phyloP scores from a whole-genome alignment of 2,329 filamentous ascomycete genomes.

The Alternaria tenuissima region DNA sequence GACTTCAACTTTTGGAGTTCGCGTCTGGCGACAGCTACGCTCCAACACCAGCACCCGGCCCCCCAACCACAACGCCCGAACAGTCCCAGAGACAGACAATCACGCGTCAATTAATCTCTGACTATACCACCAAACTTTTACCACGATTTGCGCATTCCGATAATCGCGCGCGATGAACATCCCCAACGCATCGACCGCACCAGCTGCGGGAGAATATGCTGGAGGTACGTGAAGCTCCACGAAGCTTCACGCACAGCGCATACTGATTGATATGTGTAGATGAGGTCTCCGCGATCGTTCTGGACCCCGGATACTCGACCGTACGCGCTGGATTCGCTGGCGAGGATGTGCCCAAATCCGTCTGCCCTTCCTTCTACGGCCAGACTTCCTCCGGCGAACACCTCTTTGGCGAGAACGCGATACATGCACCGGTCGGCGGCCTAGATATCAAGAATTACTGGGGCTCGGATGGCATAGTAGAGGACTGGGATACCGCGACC shows the following conservation, averaged over 20 bases:
- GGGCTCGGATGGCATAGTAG: slow-evolving; percentile 85
- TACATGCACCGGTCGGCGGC: slow-evolving; percentile 76
- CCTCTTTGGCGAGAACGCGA: slow-evolving; percentile 89
- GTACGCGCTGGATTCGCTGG: slow-evolving; percentile 96
- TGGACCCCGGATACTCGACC: slow-evolving; percentile 91
- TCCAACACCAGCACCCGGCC: slow-evolving; percentile 36
- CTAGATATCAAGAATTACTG: slow-evolving; percentile 93
- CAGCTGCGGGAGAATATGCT: slow-evolving; percentile 56
- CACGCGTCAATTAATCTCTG: slow-evolving; percentile 38
- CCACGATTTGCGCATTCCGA: slow-evolving; percentile 21
- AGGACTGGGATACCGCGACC: slow-evolving; percentile 93
- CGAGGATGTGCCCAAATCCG: slow-evolving; percentile 94
- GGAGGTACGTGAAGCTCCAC: slow-evolving; percentile 47
- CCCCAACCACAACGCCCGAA: slow-evolving; percentile 20
- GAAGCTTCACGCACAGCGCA: slow-evolving; percentile 11
- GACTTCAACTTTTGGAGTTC: slow-evolving; percentile 38
- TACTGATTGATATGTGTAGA: slow-evolving; percentile 63
- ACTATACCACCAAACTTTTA: neutral
- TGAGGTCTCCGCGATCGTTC: slow-evolving; percentile 95
- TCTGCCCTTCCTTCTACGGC: slow-evolving; percentile 91
- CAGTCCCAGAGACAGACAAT: slow-evolving; percentile 2
- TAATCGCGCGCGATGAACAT: slow-evolving; percentile 45
- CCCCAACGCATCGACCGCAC: slow-evolving; percentile 49
- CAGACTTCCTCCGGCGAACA: slow-evolving; percentile 59
- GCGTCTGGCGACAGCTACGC: slow-evolving; percentile 40